phyloP scores from a whole-genome alignment of 1,139 yeast species.

The Hemisphaericaspora xylanilytica region DNA sequence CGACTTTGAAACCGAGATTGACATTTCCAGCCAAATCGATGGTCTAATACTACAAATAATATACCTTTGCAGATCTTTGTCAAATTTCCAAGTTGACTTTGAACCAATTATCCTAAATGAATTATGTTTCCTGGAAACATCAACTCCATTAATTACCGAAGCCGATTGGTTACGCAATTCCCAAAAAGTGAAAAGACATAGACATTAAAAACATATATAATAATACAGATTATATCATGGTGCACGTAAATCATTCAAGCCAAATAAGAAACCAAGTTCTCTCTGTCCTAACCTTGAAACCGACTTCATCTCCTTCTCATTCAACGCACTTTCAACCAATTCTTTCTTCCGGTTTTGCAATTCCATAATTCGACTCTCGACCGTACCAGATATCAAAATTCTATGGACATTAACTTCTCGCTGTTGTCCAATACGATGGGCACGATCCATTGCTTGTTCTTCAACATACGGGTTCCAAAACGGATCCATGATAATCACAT shows the following conservation, averaged over 20 bases:
- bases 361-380: slow-evolving; percentile 81
- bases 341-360: slow-evolving; percentile 74
- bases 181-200: slow-evolving; percentile 36
- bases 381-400: slow-evolving; percentile 61
- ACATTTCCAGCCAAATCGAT: slow-evolving; percentile 48
- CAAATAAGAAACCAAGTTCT: slow-evolving; percentile 79
- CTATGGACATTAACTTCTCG: slow-evolving; percentile 73
- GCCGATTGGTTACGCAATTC: slow-evolving; percentile 37
- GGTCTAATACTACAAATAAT: slow-evolving; percentile 70
- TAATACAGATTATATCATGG: background rate
- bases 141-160: slow-evolving; percentile 24
- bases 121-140: slow-evolving; percentile 22
- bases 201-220: slow-evolving; percentile 11
- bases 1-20: slow-evolving; percentile 21
- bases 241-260: slow-evolving; percentile 43
- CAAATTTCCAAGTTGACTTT: slow-evolving; percentile 69
- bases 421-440: slow-evolving; percentile 88
- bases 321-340: slow-evolving; percentile 72
- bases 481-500: slow-evolving; percentile 86
- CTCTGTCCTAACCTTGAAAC: slow-evolving; percentile 64
- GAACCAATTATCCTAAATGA: slow-evolving; percentile 44
- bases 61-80: slow-evolving; percentile 73
- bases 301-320: slow-evolving; percentile 66
- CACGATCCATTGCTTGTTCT: slow-evolving; percentile 94
- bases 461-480: slow-evolving; percentile 97